Base-by-base conservation (phyloP, 495 filamentous ascomycete genomes). In the Staphylotrichum longicolle region DNA sequence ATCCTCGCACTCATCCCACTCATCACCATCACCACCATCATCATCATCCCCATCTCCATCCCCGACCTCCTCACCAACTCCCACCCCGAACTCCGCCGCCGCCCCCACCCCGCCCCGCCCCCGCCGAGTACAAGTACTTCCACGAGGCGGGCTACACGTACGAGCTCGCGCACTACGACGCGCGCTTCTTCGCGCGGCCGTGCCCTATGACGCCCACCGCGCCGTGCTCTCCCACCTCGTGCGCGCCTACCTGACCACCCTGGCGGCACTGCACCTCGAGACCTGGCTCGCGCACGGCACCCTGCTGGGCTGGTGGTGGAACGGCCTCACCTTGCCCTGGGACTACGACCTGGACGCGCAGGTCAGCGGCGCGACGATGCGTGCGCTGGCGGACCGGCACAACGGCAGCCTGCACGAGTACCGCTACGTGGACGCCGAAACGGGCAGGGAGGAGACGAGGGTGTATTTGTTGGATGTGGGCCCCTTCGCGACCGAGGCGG, bases 261-360 rank as follows among this genome's bases (percentile, higher is more conserved):
- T 89, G 63, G 72, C 77, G 12, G 75, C 82, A 44, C 79, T 89
- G 35, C 80, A 82, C 0, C 72, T 91, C 58, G 88, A 91, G 69
- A 92, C 91, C 5, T 96, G 91, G 91, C 85, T 96, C 63, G 89
- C 90, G 40, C 91, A 96, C 72, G 91, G 91, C 30, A 93, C 91
- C 14, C 77, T 96, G 49, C 74, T 96, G 51, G 91, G 91, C 11
- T 96, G 91, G 91, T 94, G 89, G 89, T 96, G 91, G 91, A 93
- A 91, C 68, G 88, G 86, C 15, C 83, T 85, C 76, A 82, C 91
- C 68, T 84, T 93, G 66, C 90, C 91, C 9, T 95, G 91, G 90
- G 91, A 95, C 70, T 90, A 85, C 81, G 90, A 95, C 72, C 77
- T 95, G n/a, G 91, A 95, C 69, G 88, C 86, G 4, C 91, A 95